Evolutionary conservation across 345 rosid genomes (phyloP).

Genomic region (Cardiospermum halicacabum): DNA sequence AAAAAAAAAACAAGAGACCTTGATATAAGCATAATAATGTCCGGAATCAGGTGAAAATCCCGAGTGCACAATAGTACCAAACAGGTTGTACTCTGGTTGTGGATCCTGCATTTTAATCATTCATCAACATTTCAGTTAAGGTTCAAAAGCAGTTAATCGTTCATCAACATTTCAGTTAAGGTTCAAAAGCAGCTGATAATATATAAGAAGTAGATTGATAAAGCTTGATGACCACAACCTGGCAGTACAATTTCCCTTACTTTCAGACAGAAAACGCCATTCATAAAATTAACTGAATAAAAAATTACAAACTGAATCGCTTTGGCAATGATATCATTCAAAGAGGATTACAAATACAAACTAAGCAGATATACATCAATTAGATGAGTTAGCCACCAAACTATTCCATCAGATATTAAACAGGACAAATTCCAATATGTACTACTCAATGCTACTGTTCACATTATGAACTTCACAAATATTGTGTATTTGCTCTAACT

Average conservation of each 20-base stretch:
- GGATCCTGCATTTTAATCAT: slow-evolving; percentile 54
- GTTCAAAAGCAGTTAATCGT: background rate
- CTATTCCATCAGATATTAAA: background rate
- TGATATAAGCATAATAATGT: slow-evolving; percentile 93
- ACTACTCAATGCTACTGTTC: background rate
- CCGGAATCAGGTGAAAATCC: slow-evolving; percentile 93
- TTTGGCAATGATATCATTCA: background rate
- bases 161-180: slow-evolving; percentile 2
- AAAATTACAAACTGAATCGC: background rate
- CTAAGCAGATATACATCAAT: background rate
- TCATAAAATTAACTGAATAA: background rate
- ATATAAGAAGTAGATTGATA: background rate
- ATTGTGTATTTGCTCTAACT: background rate
- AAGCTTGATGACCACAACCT: background rate
- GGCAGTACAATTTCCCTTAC: background rate
- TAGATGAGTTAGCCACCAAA: background rate
- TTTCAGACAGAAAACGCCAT: background rate
- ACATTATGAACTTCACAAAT: background rate
- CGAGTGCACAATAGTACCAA: slow-evolving; percentile 94
- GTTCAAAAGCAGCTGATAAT: background rate
- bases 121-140: slow-evolving; percentile 2
- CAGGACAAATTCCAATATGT: background rate
- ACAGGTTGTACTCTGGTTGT: slow-evolving; percentile 81
- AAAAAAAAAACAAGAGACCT: slow-evolving; percentile 35
- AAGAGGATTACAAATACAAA: background rate